phyloP scores from a whole-genome alignment of 108 stramenopile species.

The Cyclotella choctawhatcheeana region DNA sequence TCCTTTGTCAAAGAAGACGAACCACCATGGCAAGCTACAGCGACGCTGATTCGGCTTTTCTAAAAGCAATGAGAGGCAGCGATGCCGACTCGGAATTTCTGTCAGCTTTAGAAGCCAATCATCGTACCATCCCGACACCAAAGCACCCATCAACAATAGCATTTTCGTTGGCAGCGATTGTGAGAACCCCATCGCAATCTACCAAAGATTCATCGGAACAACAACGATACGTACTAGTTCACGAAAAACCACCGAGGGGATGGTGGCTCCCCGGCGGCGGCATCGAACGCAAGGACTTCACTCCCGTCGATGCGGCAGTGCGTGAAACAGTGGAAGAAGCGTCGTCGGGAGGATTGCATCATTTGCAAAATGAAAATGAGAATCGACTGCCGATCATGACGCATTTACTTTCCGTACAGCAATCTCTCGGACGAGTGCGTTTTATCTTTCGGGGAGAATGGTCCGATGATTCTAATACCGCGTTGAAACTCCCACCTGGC shows the following conservation, averaged over 20 bases:
- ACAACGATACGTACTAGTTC: constrained; percentile 22
- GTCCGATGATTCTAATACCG: constrained; percentile 6
- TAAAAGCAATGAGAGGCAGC: no score
- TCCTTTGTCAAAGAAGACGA: no score
- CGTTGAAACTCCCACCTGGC: constrained; percentile 25
- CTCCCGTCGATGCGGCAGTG: constrained; percentile 26
- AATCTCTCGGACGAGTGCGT: constrained; percentile 20
- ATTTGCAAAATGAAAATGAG: background rate
- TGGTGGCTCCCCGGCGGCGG: constrained; percentile 33
- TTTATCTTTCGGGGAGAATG: constrained; percentile 29
- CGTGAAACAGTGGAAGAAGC: constrained; percentile 28
- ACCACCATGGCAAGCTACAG: no score
- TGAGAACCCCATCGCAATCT: background rate
- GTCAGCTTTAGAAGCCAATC: no score
- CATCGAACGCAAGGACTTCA: constrained; percentile 11
- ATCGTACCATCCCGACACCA: no score
- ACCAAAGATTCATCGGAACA: background rate
- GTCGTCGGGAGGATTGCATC: background rate
- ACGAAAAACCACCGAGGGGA: constrained; percentile 11
- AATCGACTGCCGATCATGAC: constrained; percentile 21
- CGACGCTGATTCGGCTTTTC: no score
- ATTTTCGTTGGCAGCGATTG: background rate
- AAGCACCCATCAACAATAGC: constrained; percentile 6
- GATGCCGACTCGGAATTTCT: no score
- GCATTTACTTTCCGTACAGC: constrained; percentile 30